Evolutionary conservation across 495 filamentous ascomycete species (phyloP).

Genomic region (Pseudevernia furfuracea): DNA sequence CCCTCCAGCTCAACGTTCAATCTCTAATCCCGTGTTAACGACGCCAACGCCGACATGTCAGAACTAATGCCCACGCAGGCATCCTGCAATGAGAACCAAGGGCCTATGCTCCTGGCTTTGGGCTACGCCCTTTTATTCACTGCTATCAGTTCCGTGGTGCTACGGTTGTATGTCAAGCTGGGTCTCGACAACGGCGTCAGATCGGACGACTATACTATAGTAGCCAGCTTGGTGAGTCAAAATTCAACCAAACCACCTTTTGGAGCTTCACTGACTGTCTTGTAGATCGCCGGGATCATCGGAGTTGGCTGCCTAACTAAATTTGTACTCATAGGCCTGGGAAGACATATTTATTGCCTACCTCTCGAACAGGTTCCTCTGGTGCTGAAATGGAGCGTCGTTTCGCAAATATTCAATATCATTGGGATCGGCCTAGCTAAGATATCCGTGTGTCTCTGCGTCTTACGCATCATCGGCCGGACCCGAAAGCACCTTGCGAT

Average conservation of each 20-base stretch:
- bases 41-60: constrained; percentile 15
- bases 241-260: background rate
- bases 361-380: constrained; percentile 15
- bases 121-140: constrained; percentile 13
- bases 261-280: background rate
- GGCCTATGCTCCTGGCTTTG: constrained; percentile 21
- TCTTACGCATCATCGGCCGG: constrained; percentile 24
- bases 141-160: constrained; percentile 18
- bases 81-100: constrained; percentile 21
- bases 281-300: constrained; percentile 20
- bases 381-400: constrained; percentile 22
- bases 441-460: constrained; percentile 25
- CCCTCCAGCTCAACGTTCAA: background rate
- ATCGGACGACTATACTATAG: constrained; percentile 24
- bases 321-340: constrained; percentile 20
- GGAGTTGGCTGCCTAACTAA: constrained; percentile 20
- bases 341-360: constrained; percentile 24
- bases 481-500: constrained; percentile 13
- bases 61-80: constrained; percentile 8
- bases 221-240: constrained; percentile 23
- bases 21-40: background rate
- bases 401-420: constrained; percentile 24
- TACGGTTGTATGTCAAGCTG: constrained; percentile 23
- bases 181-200: constrained; percentile 18
- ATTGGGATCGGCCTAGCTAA: constrained; percentile 28